Conservation (phyloP, 805 yeast species). For the Yueomyces sp. region DNA sequence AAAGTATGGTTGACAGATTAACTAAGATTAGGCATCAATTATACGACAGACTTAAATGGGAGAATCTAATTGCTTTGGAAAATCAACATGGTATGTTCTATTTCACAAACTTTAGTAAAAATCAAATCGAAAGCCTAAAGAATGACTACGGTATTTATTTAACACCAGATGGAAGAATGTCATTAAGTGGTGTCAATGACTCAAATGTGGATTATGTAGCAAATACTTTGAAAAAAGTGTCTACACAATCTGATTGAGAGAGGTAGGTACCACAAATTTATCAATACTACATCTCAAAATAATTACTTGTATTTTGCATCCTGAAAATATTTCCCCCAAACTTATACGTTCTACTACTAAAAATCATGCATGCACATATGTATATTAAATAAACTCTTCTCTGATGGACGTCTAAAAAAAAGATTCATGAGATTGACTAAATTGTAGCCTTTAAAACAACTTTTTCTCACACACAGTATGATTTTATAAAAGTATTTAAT, state of each 20-base stretch:
- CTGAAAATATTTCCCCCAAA: no score
- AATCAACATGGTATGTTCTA: slow-evolving; percentile 93
- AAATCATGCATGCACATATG: no score
- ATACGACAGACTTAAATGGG: slow-evolving; percentile 63
- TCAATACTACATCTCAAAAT: no score
- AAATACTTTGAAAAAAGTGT: slow-evolving; percentile 8
- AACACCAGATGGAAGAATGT: slow-evolving; percentile 82
- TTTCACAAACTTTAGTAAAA: slow-evolving; percentile 65
- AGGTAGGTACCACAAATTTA: no score
- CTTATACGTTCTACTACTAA: no score
- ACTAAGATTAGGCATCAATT: slow-evolving; percentile 55
- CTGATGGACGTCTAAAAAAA: no score
- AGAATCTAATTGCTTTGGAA: slow-evolving; percentile 47
- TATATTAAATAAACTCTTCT: no score
- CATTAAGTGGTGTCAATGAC: slow-evolving; percentile 79
- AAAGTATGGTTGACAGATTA: slow-evolving; percentile 67
- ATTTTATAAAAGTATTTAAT: no score
- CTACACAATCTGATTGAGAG: not conserved
- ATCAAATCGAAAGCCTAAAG: slow-evolving; percentile 61
- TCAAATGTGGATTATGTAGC: slow-evolving; percentile 52
- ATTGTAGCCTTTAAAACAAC: no score
- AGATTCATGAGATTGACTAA: no score
- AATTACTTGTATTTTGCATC: no score
- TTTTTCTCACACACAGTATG: no score
- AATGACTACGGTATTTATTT: slow-evolving; percentile 67